These are phyloP conservation scores for Nakazawaea siamensis DNA, from an alignment of 805 yeast genomes.

Conservation along the genomic window DNA sequence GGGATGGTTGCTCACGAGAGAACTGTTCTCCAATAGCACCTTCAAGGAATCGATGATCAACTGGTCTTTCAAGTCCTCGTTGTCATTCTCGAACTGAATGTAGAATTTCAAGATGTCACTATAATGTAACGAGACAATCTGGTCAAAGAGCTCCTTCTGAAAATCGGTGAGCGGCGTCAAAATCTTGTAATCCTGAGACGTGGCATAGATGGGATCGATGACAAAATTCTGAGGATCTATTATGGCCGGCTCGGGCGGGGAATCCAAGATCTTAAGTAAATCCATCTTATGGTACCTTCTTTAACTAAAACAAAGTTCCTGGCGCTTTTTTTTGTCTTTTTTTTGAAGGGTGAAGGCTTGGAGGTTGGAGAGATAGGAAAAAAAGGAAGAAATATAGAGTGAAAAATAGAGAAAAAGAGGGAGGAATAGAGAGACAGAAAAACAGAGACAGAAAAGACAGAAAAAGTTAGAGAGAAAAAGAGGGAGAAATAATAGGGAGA, in stretches of 20 bases:
- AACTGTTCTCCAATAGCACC: conserved; percentile 68
- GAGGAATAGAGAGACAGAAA: too few species aligned
- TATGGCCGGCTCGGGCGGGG: conserved; percentile 78
- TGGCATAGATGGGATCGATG: conserved; percentile 25
- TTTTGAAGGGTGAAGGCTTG: neutral
- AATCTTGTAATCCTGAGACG: conserved; percentile 59
- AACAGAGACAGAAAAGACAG: too few species aligned
- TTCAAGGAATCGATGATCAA: conserved; percentile 69
- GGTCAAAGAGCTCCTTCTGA: conserved; percentile 85
- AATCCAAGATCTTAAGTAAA: conserved; percentile 64
- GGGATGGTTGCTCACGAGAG: conserved; percentile 83
- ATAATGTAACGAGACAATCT: conserved; percentile 84
- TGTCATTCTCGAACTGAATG: conserved; percentile 45
- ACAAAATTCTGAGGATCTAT: conserved; percentile 45
- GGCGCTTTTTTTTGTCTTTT: too few species aligned
- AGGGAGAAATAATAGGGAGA: too few species aligned
- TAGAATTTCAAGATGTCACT: conserved; percentile 84
- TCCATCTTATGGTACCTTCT: too few species aligned
- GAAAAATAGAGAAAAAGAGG: too few species aligned
- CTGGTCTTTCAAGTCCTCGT: conserved; percentile 33
- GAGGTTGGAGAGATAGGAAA: neutral
- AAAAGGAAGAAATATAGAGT: neutral
- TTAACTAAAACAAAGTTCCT: too few species aligned
- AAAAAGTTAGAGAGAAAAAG: too few species aligned
- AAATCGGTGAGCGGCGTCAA: conserved; percentile 81